These are phyloP conservation scores for Penicillium lagena DNA, from an alignment of 495 filamentous ascomycete species.

Conservation along the genomic window DNA sequence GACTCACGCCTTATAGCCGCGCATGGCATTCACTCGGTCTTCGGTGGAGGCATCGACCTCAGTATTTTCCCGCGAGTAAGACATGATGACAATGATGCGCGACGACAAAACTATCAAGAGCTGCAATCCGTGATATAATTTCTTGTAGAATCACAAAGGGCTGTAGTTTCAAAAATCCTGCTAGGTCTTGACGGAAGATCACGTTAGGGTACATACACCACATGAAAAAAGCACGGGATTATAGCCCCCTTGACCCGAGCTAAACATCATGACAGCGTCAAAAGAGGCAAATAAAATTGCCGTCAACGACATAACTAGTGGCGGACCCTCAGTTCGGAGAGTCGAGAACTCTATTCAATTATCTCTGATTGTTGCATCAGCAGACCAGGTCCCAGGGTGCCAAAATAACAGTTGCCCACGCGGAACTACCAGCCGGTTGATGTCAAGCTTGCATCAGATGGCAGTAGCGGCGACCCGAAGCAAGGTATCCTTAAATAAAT, in stretches of 20 bases:
- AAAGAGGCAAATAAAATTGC: background rate
- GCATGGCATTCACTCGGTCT: slow-evolving; percentile 16
- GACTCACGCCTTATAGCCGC: slow-evolving; percentile 19
- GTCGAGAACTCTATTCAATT: too few species aligned
- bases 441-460: slow-evolving; percentile 4
- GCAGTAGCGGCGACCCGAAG: background rate
- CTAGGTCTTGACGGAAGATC: too few species aligned
- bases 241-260: background rate
- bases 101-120: too few species aligned
- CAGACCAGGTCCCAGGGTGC: background rate
- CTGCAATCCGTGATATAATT: too few species aligned
- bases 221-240: too few species aligned
- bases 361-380: background rate
- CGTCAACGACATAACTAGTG: too few species aligned
- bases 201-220: too few species aligned
- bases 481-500: slow-evolving; percentile 1
- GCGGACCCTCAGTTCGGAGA: too few species aligned
- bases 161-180: too few species aligned
- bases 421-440: background rate
- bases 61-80: slow-evolving; percentile 6
- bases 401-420: background rate
- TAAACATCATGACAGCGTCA: background rate
- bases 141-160: too few species aligned
- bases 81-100: slow-evolving; percentile 4
- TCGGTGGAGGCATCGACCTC: slow-evolving; percentile 11